Conservation (phyloP, 2,329 filamentous ascomycete species). For the Elsinoe batatas region DNA sequence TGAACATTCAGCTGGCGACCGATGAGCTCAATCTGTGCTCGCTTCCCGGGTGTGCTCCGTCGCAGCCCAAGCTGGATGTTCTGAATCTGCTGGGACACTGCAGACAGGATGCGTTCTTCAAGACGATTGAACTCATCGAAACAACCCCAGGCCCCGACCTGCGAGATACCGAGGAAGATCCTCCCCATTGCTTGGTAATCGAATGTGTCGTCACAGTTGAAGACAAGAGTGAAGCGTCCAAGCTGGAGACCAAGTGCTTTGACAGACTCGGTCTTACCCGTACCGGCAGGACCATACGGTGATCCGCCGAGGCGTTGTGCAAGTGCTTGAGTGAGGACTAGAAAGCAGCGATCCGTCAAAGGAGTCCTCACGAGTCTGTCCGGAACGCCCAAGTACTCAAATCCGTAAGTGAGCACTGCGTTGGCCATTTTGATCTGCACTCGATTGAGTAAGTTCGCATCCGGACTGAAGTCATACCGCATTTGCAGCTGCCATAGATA, state of each 20-base stretch:
- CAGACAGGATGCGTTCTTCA: constrained; percentile 93
- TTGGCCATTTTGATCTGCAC: constrained; percentile 95
- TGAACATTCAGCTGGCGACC: constrained; percentile 86
- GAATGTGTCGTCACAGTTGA: constrained; percentile 99
- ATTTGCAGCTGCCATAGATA: constrained; percentile 94
- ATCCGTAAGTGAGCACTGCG: constrained; percentile 87
- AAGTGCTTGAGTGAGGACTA: constrained; percentile 90
- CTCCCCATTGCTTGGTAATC: constrained; percentile 99
- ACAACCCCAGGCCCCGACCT: constrained; percentile 98
- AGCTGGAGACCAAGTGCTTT: constrained; percentile 95
- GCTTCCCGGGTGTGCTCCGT: constrained; percentile 69
- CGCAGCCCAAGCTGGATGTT: constrained; percentile 96
- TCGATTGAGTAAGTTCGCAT: constrained; percentile 72
- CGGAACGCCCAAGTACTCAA: constrained; percentile 93
- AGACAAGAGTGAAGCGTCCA: constrained; percentile 93
- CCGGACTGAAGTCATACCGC: constrained; percentile 81
- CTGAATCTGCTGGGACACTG: constrained; percentile 97
- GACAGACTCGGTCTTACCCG: constrained; percentile 97
- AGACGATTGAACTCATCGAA: constrained; percentile 99
- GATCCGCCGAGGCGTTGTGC: constrained; percentile 93
- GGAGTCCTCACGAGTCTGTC: constrained; percentile 94
- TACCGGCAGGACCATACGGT: constrained; percentile 93
- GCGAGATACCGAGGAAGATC: constrained; percentile 97
- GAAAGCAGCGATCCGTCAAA: constrained; percentile 94
- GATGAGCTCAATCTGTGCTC: constrained; percentile 85